Evolutionary conservation across 768 basidiomycete species (phyloP).

Genomic region (Mycena rebaudengoi): DNA sequence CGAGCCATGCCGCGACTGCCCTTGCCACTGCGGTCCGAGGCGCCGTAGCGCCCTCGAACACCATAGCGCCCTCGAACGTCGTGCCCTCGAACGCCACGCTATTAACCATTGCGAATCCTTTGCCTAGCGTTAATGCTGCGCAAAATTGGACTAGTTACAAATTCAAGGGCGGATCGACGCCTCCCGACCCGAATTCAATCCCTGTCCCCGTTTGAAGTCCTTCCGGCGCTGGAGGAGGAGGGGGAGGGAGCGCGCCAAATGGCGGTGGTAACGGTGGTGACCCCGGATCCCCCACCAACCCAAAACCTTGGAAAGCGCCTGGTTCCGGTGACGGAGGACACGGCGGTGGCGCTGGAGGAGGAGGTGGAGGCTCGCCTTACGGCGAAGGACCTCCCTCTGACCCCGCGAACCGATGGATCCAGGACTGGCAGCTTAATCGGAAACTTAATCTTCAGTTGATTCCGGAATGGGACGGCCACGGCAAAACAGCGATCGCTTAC

Average conservation of each 20-base stretch:
- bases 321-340: background rate
- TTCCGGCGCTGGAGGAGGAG: background rate
- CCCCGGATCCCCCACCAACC: no score
- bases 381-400: no score
- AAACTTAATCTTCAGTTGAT: background rate
- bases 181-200: no score
- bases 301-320: no score
- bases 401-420: no score
- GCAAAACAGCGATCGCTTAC: background rate
- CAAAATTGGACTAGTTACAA: background rate
- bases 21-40: background rate
- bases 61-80: no score
- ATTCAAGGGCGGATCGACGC: no score
- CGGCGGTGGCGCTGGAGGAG: background rate
- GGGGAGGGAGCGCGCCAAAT: background rate
- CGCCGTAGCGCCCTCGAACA: background rate
- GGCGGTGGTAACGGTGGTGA: background rate
- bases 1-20: no score
- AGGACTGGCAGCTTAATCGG: background rate
- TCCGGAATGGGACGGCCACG: background rate
- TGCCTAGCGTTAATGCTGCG: background rate
- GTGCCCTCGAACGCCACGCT: no score
- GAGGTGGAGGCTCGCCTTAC: background rate
- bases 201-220: no score
- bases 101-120: no score